Percentiles rank a stretch among this genome's conserved stretches.
Evolutionary conservation across 1,284 basidiomycete genomes (phyloP).

Genomic region (Fomitopsis palustris): DNA sequence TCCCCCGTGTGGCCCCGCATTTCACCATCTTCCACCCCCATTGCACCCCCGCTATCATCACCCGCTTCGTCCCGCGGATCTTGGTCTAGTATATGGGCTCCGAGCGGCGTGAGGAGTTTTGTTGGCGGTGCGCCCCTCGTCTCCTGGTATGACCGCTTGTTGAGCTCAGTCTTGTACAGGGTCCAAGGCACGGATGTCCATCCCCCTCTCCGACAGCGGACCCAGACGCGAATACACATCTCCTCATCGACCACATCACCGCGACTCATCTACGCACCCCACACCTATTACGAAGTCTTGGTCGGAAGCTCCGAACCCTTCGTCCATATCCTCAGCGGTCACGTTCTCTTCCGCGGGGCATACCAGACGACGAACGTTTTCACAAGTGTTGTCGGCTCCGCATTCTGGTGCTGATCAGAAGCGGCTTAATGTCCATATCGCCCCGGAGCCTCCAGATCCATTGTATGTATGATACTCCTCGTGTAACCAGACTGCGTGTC

Average conservation of each 20-base stretch:
- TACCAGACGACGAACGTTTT: slow-evolving; percentile 35
- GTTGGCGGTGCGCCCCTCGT: slow-evolving; percentile 44
- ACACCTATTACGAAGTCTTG: slow-evolving; percentile 48
- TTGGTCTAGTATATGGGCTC: slow-evolving; percentile 72
- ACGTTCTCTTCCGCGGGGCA: slow-evolving; percentile 39
- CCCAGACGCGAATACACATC: slow-evolving; percentile 1
- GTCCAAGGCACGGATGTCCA: not conserved
- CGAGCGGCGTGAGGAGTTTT: slow-evolving; percentile 60
- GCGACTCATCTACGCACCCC: slow-evolving; percentile 18
- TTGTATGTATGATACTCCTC: slow-evolving; percentile 15
- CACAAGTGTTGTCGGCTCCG: slow-evolving; percentile 29
- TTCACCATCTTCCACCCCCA: slow-evolving; percentile 32
- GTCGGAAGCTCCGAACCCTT: slow-evolving; percentile 38
- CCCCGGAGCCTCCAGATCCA: slow-evolving; percentile 18
- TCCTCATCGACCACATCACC: slow-evolving; percentile 4
- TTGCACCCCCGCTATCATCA: slow-evolving; percentile 37
- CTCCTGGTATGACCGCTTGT: not conserved
- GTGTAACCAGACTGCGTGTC: not conserved
- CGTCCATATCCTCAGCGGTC: slow-evolving; percentile 24
- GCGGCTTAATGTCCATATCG: slow-evolving; percentile 27
- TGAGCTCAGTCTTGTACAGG: not conserved
- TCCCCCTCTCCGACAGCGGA: slow-evolving; percentile 2
- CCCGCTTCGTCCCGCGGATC: slow-evolving; percentile 60
- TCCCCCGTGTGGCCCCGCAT: slow-evolving; percentile 39
- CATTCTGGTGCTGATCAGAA: slow-evolving; percentile 32